These are phyloP conservation scores for Fusarium nisikadoi DNA, from an alignment of 2,329 filamentous ascomycete species.

Conservation along the genomic window DNA sequence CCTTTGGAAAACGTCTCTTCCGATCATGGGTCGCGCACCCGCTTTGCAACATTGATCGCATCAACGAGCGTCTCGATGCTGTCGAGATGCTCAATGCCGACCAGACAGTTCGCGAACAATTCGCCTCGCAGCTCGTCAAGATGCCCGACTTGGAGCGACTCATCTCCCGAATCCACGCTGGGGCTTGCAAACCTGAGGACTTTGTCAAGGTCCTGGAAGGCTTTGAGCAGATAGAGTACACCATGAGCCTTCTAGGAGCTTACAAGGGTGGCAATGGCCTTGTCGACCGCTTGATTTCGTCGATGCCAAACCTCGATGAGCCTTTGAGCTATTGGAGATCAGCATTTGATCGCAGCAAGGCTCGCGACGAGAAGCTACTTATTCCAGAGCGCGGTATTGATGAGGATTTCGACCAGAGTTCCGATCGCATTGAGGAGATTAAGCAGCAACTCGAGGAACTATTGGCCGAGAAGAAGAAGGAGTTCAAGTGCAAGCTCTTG, in stretches of 20 bases:
- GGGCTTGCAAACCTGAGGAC: slow-evolving; percentile 88
- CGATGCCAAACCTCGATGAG: slow-evolving; percentile 85
- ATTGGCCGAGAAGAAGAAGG: slow-evolving; percentile 75
- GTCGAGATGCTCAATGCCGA: slow-evolving; percentile 93
- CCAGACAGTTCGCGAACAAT: slow-evolving; percentile 81
- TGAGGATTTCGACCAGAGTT: slow-evolving; percentile 88
- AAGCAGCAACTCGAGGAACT: slow-evolving; percentile 77
- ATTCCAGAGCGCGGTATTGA: slow-evolving; percentile 90
- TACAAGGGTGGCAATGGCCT: slow-evolving; percentile 83
- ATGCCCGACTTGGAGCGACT: slow-evolving; percentile 94
- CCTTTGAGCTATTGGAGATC: slow-evolving; percentile 87
- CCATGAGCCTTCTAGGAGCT: slow-evolving; percentile 80
- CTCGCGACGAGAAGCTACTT: slow-evolving; percentile 81
- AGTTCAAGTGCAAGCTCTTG: slow-evolving; percentile 78
- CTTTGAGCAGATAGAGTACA: slow-evolving; percentile 97
- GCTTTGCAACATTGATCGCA: slow-evolving; percentile 83
- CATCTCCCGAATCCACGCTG: slow-evolving; percentile 93
- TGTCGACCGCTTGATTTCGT: slow-evolving; percentile 81
- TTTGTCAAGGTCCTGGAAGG: slow-evolving; percentile 94
- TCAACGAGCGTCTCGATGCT: slow-evolving; percentile 93
- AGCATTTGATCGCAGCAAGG: slow-evolving; percentile 86
- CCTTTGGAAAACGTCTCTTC: slow-evolving; percentile 95
- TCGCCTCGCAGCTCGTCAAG: slow-evolving; percentile 86
- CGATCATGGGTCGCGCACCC: slow-evolving; percentile 98
- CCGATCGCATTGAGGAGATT: slow-evolving; percentile 79